Conservation (phyloP, 75 land plant genomes). For the Picea sitchensis region DNA sequence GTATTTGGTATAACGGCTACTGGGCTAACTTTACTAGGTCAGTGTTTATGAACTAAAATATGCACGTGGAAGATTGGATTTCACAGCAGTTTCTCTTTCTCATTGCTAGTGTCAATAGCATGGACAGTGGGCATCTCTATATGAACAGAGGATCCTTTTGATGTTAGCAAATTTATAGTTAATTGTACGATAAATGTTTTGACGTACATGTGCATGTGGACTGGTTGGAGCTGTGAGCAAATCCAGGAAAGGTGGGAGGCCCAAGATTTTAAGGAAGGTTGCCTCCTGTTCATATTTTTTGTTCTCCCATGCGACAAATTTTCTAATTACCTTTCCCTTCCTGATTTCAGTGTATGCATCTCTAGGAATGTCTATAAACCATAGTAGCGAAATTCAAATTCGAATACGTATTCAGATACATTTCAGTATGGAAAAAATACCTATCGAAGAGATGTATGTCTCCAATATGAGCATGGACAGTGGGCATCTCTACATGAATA, state of each 20-base stretch:
- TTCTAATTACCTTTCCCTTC: not conserved
- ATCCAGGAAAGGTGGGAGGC: not conserved
- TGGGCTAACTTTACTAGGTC: not conserved
- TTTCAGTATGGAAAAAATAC: too few relatives aligned
- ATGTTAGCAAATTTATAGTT: not conserved
- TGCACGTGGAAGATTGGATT: not conserved
- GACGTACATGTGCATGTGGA: not conserved
- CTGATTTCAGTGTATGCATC: not conserved
- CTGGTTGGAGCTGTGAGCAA: not conserved
- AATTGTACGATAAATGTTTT: not conserved
- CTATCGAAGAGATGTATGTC: not conserved
- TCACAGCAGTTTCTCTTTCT: not conserved
- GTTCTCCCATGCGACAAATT: not conserved
- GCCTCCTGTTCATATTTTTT: not conserved
- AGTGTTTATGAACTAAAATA: not conserved
- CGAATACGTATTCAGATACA: not conserved
- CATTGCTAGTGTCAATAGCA: not conserved
- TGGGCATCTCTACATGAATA: not conserved
- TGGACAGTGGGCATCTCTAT: not conserved
- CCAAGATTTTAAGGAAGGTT: not conserved
- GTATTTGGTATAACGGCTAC: not conserved
- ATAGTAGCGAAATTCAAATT: not conserved
- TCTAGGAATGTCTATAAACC: not conserved
- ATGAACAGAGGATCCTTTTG: not conserved
- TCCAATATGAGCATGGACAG: too few relatives aligned